Conservation (phyloP, 495 filamentous ascomycete species). For the Cercophora samala region DNA sequence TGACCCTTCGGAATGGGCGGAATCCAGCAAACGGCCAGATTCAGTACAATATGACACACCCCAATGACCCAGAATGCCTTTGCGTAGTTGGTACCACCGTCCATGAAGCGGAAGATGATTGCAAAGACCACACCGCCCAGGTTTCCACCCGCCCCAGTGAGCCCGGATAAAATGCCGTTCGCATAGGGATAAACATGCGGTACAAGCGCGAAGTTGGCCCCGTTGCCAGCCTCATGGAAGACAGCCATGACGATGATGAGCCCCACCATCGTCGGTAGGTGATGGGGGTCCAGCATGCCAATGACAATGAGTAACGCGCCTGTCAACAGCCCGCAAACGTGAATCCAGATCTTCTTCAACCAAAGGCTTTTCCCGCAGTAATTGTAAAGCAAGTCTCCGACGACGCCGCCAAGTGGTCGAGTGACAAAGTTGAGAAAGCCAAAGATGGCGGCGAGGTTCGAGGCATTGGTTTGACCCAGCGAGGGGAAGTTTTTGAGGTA, state of each 20-base stretch:
- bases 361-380: slow-evolving; percentile 56
- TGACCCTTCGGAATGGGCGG: slow-evolving; percentile 59
- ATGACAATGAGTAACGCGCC: slow-evolving; percentile 69
- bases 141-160: slow-evolving; percentile 77
- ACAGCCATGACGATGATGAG: slow-evolving; percentile 69
- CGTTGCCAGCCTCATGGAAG: slow-evolving; percentile 82
- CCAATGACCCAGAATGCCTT: slow-evolving; percentile 77
- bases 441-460: slow-evolving; percentile 86
- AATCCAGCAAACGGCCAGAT: slow-evolving; percentile 67
- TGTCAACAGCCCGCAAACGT: slow-evolving; percentile 58
- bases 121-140: slow-evolving; percentile 83
- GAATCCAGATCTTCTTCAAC: slow-evolving; percentile 73
- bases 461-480: slow-evolving; percentile 68
- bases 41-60: slow-evolving; percentile 62
- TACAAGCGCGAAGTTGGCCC: slow-evolving; percentile 78
- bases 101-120: slow-evolving; percentile 75
- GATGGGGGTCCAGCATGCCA: slow-evolving; percentile 60
- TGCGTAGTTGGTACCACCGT: slow-evolving; percentile 58
- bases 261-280: slow-evolving; percentile 67
- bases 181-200: slow-evolving; percentile 80
- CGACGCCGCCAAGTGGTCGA: slow-evolving; percentile 69
- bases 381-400: slow-evolving; percentile 70
- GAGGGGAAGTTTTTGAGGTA: slow-evolving; percentile 72
- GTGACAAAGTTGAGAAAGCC: slow-evolving; percentile 79
- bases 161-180: slow-evolving; percentile 64